Evolutionary conservation across 768 basidiomycete species (phyloP).

Genomic region (Serendipita vermifera): DNA sequence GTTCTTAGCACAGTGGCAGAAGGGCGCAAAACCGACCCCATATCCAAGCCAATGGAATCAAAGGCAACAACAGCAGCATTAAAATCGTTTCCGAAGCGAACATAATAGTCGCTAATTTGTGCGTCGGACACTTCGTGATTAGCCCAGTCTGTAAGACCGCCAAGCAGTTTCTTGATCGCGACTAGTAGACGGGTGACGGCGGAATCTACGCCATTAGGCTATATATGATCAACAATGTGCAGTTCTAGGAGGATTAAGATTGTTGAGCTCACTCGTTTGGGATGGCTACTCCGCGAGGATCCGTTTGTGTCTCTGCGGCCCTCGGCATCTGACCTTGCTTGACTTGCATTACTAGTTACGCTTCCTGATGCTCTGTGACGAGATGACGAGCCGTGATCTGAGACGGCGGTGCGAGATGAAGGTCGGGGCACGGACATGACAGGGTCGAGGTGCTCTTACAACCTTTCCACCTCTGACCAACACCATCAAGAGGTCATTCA

Average conservation of each 20-base stretch:
- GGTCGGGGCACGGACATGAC: slow-evolving; percentile 7
- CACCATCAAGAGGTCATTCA: no score
- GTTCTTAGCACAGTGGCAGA: not conserved
- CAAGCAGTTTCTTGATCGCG: slow-evolving; percentile 88
- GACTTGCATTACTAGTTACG: slow-evolving; percentile 1
- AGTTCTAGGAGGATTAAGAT: not conserved
- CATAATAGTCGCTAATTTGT: slow-evolving; percentile 93
- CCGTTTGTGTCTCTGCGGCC: not conserved
- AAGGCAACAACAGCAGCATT: slow-evolving; percentile 89
- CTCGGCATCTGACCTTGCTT: not conserved
- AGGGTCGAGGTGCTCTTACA: not conserved
- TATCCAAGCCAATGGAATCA: slow-evolving; percentile 68
- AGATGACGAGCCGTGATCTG: not conserved
- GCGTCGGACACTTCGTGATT: slow-evolving; percentile 52
- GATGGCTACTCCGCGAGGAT: not conserved
- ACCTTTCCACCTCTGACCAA: not conserved
- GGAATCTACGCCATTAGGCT: slow-evolving; percentile 6
- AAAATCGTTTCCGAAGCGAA: slow-evolving; percentile 92
- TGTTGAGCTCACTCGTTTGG: not conserved
- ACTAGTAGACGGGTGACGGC: slow-evolving; percentile 52
- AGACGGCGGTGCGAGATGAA: not conserved
- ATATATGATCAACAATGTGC: not conserved
- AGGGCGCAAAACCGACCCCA: slow-evolving; percentile 51
- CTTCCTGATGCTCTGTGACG: slow-evolving; percentile 2
- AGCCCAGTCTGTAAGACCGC: slow-evolving; percentile 79